Base-by-base conservation (phyloP, 257 asterid genomes). In the Buddleja alternifolia region DNA sequence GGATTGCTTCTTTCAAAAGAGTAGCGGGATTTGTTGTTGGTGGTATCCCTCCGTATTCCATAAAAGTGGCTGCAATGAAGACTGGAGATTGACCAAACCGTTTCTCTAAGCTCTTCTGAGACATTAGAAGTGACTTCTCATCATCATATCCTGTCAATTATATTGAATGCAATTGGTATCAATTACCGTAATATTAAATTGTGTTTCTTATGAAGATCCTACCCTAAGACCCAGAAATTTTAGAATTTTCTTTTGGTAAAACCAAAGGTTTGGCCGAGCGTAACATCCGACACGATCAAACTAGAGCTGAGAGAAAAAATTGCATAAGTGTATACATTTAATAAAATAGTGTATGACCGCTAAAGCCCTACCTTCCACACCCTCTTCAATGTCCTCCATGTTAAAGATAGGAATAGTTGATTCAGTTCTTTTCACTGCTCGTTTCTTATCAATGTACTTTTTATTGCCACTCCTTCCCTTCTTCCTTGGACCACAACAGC, bases 31-130 rank as follows among this genome's bases (percentile, higher is more conserved):
- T 90, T 32, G 97, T 84, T 14, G 96, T 69, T 0, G 96, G 91
- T 2, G 97, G 97, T 59, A 93, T 83, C 72, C 99, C 99, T 47
- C 99, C 99, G 70, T 70, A 80, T 77, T 90, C 95, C 96, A 88
- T 89, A 23, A 90, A 90, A 52, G 99, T 87, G 44, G 99, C 92
- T 61, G 96, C 92, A 66, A 93, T 87, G 78, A 93, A 90, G 73
- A 93, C 96, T 0, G 99, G 91, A 46, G 99, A 93, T 75, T 87
- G 96, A 55, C 99, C 99, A 60, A 93, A 93, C 20, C 96, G 88
- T 81, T 93, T 90, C 86, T 90, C 96, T 80, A 93, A 81, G 82
- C 85, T 87, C 93, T 86, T 93, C 72, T 90, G 97, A 15, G 97
- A 90, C 96, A 93, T 84, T 58, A 93, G 92, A 65, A 85, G 93